Evolutionary conservation across 345 rosid species (phyloP).

Genomic region (Cardiospermum halicacabum): DNA sequence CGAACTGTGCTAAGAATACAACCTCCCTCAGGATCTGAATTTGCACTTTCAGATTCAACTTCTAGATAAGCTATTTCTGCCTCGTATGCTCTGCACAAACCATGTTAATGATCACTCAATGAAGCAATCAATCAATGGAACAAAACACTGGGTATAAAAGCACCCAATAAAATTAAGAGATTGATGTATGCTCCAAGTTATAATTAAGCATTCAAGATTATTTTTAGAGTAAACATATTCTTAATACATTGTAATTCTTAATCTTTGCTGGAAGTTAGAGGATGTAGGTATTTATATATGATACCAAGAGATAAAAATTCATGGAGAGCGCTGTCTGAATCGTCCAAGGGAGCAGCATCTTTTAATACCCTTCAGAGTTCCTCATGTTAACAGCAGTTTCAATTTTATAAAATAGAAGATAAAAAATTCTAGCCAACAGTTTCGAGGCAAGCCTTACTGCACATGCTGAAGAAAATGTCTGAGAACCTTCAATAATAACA

Average conservation of each 20-base stretch:
- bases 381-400: not conserved
- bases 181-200: not conserved
- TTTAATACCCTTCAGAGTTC: not conserved
- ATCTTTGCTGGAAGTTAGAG: not conserved
- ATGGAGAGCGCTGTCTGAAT: not conserved
- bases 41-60: constrained; percentile 42
- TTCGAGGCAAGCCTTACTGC: not conserved
- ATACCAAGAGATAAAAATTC: not conserved
- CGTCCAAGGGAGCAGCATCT: not conserved
- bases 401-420: not conserved
- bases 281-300: not conserved
- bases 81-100: constrained; percentile 60
- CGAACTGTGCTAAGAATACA: constrained; percentile 24
- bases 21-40: constrained; percentile 26
- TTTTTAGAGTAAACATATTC: not conserved
- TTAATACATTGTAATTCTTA: not conserved
- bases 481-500: not conserved
- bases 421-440: not conserved
- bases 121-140: not conserved
- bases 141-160: not conserved
- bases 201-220: not conserved
- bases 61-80: constrained; percentile 78
- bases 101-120: not conserved
- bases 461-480: not conserved
- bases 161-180: not conserved